A percentile compares a stretch with the other conserved stretches of the same genome.
phyloP scores from a whole-genome alignment of 2,329 filamentous ascomycete genomes.

The Alternaria sp. region DNA sequence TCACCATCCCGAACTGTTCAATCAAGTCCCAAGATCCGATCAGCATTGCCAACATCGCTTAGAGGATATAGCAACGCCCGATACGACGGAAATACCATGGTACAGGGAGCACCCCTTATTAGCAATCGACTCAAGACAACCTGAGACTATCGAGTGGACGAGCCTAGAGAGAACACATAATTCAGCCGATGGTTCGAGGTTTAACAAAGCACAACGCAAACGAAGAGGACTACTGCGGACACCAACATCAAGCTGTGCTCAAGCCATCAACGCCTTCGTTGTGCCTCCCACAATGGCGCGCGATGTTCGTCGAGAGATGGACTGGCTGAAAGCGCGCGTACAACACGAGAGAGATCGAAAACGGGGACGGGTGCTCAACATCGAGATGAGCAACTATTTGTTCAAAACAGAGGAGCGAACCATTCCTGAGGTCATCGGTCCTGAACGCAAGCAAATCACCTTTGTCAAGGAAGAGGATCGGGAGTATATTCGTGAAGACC shows the following conservation, averaged over 20 bases:
- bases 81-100: background rate
- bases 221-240: background rate
- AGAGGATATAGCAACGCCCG: background rate
- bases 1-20: background rate
- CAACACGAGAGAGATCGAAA: constrained; percentile 22
- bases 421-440: background rate
- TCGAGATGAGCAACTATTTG: background rate
- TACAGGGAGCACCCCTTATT: background rate
- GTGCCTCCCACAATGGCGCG: constrained; percentile 8
- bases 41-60: background rate
- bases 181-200: background rate
- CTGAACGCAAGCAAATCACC: constrained; percentile 31
- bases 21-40: background rate
- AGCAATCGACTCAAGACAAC: background rate
- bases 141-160: background rate
- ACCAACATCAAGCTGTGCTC: background rate
- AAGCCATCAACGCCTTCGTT: background rate
- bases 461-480: constrained; percentile 36
- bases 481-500: constrained; percentile 26
- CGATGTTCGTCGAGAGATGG: constrained; percentile 15
- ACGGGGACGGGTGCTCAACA: background rate
- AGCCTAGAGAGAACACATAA: background rate
- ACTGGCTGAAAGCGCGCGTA: constrained; percentile 25
- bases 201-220: background rate
- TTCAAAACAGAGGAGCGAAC: background rate